A percentile compares a stretch with the other conserved stretches of the same genome.
These are phyloP conservation scores for Metarhizium brunneum DNA, from an alignment of 2,329 filamentous ascomycete species.

Conservation along the genomic window DNA sequence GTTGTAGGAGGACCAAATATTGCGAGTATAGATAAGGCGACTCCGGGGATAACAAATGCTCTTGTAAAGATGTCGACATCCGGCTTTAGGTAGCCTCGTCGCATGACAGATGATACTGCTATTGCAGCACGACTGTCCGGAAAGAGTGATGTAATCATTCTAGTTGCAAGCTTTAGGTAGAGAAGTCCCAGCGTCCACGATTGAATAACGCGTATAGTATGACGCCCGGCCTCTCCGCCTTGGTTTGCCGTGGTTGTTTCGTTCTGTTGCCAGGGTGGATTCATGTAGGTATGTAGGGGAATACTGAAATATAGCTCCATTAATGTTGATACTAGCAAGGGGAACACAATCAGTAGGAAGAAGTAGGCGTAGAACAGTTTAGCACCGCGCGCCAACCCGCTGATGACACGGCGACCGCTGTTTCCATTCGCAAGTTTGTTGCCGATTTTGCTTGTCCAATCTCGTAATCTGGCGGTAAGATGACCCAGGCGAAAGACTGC, in stretches of 20 bases:
- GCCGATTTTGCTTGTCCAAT: slow-evolving; percentile 17
- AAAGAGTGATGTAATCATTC: slow-evolving; percentile 58
- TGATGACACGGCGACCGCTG: slow-evolving; percentile 15
- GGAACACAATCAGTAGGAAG: slow-evolving; percentile 69
- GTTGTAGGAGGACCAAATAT: slow-evolving; percentile 55
- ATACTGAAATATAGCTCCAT: slow-evolving; percentile 85
- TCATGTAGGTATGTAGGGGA: slow-evolving; percentile 73
- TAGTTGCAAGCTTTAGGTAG: slow-evolving; percentile 72
- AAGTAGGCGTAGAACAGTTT: slow-evolving; percentile 65
- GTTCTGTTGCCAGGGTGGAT: slow-evolving; percentile 24
- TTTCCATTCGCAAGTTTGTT: slow-evolving; percentile 13
- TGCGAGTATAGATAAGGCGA: slow-evolving; percentile 51
- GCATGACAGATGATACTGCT: slow-evolving; percentile 65
- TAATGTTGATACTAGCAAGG: slow-evolving; percentile 67
- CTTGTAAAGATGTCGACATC: slow-evolving; percentile 72
- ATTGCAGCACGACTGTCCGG: slow-evolving; percentile 61
- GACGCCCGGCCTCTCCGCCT: slow-evolving; percentile 26
- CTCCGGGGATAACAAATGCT: slow-evolving; percentile 72
- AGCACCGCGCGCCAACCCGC: slow-evolving; percentile 21
- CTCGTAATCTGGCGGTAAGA: slow-evolving; percentile 23
- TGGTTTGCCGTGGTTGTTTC: slow-evolving; percentile 10
- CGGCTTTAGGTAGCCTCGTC: slow-evolving; percentile 68
- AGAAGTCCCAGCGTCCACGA: slow-evolving; percentile 90
- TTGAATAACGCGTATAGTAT: slow-evolving; percentile 81
- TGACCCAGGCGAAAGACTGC: slow-evolving; percentile 40